Conservation (phyloP, 306 rosid genomes). For the Prunus armeniaca region DNA sequence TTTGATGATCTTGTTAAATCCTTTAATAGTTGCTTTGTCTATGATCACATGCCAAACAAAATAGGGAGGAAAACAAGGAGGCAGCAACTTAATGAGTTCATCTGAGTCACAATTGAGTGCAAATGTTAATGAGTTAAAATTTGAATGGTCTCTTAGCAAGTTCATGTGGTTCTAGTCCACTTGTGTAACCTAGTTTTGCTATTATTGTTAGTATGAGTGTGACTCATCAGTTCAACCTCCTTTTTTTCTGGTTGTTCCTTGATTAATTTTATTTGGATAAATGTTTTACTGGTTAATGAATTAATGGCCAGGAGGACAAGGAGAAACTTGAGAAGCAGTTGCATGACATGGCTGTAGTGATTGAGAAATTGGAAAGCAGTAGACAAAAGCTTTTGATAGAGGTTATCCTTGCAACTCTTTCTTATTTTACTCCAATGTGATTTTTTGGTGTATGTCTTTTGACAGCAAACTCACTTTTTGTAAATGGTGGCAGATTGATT, state of each 20-base stretch:
- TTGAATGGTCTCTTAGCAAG: background rate
- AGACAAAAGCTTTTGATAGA: constrained; percentile 88
- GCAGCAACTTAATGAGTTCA: background rate
- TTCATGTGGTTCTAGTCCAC: background rate
- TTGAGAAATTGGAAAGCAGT: constrained; percentile 89
- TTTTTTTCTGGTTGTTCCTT: constrained; percentile 11
- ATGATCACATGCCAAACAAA: background rate
- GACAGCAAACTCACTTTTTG: constrained; percentile 21
- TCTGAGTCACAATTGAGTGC: background rate
- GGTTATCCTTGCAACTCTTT: constrained; percentile 37
- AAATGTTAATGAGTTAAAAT: background rate
- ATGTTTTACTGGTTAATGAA: background rate
- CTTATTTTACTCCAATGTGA: constrained; percentile 12
- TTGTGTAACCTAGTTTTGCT: background rate
- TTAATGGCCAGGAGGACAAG: constrained; percentile 64
- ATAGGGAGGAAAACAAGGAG: background rate
- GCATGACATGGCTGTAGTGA: constrained; percentile 91
- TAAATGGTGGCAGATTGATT: constrained; percentile 67
- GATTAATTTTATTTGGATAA: constrained; percentile 20
- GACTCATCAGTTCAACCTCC: background rate
- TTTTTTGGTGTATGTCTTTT: constrained; percentile 20
- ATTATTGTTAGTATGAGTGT: background rate
- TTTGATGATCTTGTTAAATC: background rate
- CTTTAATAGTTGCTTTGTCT: background rate
- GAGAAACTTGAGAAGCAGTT: constrained; percentile 80